These are phyloP conservation scores for Tricholoma matsutake DNA, from an alignment of 768 basidiomycete species.

Conservation along the genomic window DNA sequence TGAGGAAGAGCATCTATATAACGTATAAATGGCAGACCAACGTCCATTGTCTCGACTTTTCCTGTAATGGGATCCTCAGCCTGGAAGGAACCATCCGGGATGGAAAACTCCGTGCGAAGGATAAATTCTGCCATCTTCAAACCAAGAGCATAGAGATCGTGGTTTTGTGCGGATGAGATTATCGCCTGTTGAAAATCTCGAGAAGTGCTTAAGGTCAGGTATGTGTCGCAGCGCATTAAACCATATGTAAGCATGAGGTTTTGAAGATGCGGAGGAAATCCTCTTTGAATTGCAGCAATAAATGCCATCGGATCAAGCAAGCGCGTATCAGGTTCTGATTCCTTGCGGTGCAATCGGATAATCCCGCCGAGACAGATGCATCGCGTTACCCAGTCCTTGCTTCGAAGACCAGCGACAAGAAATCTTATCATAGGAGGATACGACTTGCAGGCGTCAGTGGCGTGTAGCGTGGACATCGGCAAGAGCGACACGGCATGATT, in stretches of 20 bases:
- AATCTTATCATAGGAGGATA: constrained; percentile 45
- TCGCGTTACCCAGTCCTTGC: constrained; percentile 51
- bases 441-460: constrained; percentile 39
- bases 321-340: constrained; percentile 43
- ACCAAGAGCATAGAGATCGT: constrained; percentile 51
- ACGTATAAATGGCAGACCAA: constrained; percentile 57
- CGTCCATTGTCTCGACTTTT: constrained; percentile 33
- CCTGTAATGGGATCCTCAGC: constrained; percentile 41
- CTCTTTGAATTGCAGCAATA: constrained; percentile 37
- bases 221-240: constrained; percentile 42
- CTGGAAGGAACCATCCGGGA: constrained; percentile 56
- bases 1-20: constrained; percentile 59
- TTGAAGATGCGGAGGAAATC: constrained; percentile 44
- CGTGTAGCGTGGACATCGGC: constrained; percentile 40
- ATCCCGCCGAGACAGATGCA: constrained; percentile 52
- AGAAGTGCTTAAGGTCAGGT: constrained; percentile 37
- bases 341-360: constrained; percentile 44
- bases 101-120: constrained; percentile 56
- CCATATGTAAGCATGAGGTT: constrained; percentile 51
- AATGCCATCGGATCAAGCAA: constrained; percentile 48
- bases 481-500: constrained; percentile 53
- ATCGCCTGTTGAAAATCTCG: constrained; percentile 51
- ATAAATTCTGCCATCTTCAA: constrained; percentile 47
- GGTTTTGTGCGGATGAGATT: constrained; percentile 43
- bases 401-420: constrained; percentile 54